These are phyloP conservation scores for Corylus americana DNA, from an alignment of 306 rosid genomes.

Conservation along the genomic window DNA sequence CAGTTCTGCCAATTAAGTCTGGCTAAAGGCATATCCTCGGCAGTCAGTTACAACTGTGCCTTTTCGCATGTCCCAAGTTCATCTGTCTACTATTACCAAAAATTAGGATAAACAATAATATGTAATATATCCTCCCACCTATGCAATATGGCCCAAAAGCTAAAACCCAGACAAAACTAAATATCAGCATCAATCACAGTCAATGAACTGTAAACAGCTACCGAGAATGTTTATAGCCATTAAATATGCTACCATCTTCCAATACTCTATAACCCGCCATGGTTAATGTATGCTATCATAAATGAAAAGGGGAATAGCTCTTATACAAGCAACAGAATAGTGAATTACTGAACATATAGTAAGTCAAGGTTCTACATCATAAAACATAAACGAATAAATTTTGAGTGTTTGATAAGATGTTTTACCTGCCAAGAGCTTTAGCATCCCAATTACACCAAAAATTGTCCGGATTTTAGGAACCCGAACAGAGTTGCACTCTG, in stretches of 20 bases:
- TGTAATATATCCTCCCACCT: neutral
- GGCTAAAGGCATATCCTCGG: conserved; percentile 5
- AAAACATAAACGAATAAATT: neutral
- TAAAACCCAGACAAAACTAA: neutral
- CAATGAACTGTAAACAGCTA: neutral
- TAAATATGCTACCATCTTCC: neutral
- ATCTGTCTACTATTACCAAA: conserved; percentile 13
- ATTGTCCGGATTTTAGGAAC: conserved; percentile 77
- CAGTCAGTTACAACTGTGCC: conserved; percentile 16
- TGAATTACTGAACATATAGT: neutral
- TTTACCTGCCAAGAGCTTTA: conserved; percentile 87
- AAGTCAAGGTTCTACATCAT: neutral
- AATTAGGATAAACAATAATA: neutral
- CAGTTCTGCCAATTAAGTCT: conserved; percentile 5
- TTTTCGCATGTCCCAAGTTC: conserved; percentile 12
- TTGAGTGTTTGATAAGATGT: conserved; percentile 26
- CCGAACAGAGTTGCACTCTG: conserved; percentile 62
- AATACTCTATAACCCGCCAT: neutral
- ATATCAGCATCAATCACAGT: neutral
- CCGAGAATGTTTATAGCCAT: neutral
- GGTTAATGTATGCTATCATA: neutral
- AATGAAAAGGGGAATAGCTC: neutral
- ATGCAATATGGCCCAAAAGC: neutral
- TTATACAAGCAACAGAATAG: neutral
- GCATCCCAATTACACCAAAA: conserved; percentile 82